Evolutionary conservation across 164 flowering plant genomes (phyloP).

Genomic region (Aristolochia fimbriata): DNA sequence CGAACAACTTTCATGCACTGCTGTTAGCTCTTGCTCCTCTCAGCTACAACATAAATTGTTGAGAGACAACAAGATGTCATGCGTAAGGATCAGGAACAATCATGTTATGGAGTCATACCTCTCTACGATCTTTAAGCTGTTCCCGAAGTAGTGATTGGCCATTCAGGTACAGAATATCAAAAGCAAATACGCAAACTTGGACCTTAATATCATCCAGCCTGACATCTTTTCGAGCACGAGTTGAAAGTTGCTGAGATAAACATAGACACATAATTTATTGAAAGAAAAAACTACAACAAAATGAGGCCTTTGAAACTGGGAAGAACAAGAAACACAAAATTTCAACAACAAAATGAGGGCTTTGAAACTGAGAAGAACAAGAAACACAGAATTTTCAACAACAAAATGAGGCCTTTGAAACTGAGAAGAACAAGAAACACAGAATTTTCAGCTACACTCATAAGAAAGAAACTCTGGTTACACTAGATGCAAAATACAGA

Average conservation of each 20-base stretch:
- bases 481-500: too few species aligned
- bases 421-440: too few species aligned
- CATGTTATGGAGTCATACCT: slow-evolving; percentile 31
- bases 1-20: too few species aligned
- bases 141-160: slow-evolving; percentile 77
- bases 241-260: slow-evolving; percentile 60
- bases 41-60: too few species aligned
- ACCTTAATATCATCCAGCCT: slow-evolving; percentile 66
- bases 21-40: too few species aligned
- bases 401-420: not conserved
- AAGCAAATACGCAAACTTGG: slow-evolving; percentile 83
- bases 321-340: too few species aligned
- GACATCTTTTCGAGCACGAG: slow-evolving; percentile 90
- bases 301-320: not conserved
- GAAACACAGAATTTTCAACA: not conserved
- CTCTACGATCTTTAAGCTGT: slow-evolving; percentile 69
- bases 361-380: too few species aligned
- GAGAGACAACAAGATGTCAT: not conserved
- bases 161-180: slow-evolving; percentile 80
- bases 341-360: not conserved
- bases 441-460: not conserved
- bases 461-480: not conserved
- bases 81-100: not conserved
- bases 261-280: too few species aligned
- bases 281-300: not conserved